phyloP scores from a whole-genome alignment of 192 early-diverging fungal species.

The Umbelopsis sp. region DNA sequence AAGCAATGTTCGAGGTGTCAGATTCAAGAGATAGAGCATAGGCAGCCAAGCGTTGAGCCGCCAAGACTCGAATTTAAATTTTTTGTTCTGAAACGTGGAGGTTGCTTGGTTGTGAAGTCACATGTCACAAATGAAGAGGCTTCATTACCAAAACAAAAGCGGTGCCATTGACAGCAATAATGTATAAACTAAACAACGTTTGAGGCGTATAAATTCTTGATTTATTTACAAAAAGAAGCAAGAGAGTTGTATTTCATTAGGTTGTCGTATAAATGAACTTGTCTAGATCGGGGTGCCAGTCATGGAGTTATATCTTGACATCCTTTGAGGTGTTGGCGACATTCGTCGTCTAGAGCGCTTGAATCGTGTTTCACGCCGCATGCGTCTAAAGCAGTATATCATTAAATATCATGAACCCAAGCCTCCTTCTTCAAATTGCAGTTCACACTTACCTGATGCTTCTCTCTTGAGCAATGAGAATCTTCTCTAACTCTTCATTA shows the following conservation, averaged over 20 bases:
- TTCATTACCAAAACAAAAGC: too few species aligned
- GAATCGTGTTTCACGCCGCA: conserved; percentile 33
- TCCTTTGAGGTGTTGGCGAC: conserved; percentile 8
- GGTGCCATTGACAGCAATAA: too few species aligned
- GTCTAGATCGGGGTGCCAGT: conserved; percentile 10
- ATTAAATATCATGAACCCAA: not conserved
- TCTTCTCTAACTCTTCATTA: conserved; percentile 61
- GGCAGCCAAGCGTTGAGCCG: not conserved
- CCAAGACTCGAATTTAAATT: not conserved
- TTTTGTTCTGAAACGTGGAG: not conserved
- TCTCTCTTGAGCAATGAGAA: conserved; percentile 56
- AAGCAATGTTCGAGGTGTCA: not conserved
- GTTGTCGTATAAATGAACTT: not conserved
- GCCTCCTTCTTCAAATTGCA: not conserved
- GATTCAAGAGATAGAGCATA: not conserved
- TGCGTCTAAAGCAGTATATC: conserved; percentile 12
- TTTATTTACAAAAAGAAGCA: not conserved
- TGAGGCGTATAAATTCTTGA: not conserved
- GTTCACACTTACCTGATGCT: conserved; percentile 47
- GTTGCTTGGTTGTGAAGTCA: not conserved
- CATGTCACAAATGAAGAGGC: too few species aligned
- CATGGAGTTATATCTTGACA: conserved; percentile 10
- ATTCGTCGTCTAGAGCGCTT: conserved; percentile 29
- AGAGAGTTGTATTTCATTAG: conserved; percentile 3
- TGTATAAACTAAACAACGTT: too few species aligned